Evolutionary conservation across 176 grass and related monocot species (phyloP), one percentile per base, ranked within the genome.

Genomic region (Cenchrus americanus): DNA sequence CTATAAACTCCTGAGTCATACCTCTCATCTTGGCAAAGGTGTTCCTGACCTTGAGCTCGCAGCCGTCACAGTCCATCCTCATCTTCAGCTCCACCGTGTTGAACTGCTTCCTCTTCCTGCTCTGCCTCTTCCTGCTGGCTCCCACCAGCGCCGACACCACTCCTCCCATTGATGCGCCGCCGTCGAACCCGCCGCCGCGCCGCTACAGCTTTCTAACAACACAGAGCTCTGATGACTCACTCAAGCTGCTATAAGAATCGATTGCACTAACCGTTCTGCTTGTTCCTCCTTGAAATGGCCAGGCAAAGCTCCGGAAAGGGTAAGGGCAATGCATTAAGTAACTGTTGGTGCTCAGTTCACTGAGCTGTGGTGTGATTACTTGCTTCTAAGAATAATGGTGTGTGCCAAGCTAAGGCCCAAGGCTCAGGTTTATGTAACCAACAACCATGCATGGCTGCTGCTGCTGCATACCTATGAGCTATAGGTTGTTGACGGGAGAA

Each of bases 21-120:
- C 94, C 94, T 92, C 82, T 97, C 94, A 97, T 88, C 21, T 14
- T 34, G 47, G 94, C 83, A 21, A 97, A 83, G 10, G 86, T 85
- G 68, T 94, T 97, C 58, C 87, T 88, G 41, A 97, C 90, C 84
- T 94, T 97, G 73, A 85, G 92, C 77, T 94, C 94, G 78, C 94
- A 97, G 48, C 94, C 94, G 11, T 97, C 92, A 48, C 94, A 97
- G 85, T 97, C 94, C 90, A 97, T 91, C 85, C 69, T 75, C 83
- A 97, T 88, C 90, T 94, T 97, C 69, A 97, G 82, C 86, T 97
- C 92, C 79, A 97, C 92, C 26, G 92, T 92, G 82, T 92, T 86
- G 84, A 97, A 92, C 90, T 97, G 90, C 67, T 73, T 92, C 86
- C 57, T 88, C 92, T 80, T 90, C 86, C 86, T 97, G 72, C 32